Conservation (phyloP, 139 green algal species). For the Prasinococcaceae sp. region DNA sequence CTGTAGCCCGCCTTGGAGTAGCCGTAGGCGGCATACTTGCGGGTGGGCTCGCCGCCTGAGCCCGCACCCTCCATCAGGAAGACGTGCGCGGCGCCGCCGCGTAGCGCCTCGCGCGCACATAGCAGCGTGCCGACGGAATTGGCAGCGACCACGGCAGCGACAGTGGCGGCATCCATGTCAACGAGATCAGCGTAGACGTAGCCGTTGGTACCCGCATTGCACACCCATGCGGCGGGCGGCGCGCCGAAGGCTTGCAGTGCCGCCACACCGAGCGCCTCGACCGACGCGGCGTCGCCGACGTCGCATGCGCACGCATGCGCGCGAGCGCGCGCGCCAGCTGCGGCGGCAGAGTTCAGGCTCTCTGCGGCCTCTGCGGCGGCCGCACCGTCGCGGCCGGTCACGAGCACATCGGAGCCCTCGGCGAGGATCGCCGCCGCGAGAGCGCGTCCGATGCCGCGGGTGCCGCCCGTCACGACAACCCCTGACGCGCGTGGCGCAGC, state of each 20-base stretch:
- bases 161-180: not conserved
- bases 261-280: slow-evolving; percentile 4
- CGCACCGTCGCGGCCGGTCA: slow-evolving; percentile 7
- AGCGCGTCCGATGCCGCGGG: slow-evolving; percentile 9
- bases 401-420: slow-evolving; percentile 3
- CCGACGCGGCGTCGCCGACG: not conserved
- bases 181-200: slow-evolving; percentile 17
- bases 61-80: slow-evolving; percentile 26
- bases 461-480: slow-evolving; percentile 14
- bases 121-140: slow-evolving; percentile 20
- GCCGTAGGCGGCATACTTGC: slow-evolving; percentile 21
- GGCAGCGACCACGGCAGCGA: slow-evolving; percentile 17
- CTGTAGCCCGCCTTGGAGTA: slow-evolving; percentile 17
- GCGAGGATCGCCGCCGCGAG: slow-evolving; percentile 1
- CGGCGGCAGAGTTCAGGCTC: not conserved
- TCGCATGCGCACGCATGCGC: not conserved
- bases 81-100: slow-evolving; percentile 4
- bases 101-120: slow-evolving; percentile 13
- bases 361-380: not conserved
- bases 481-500: too few species aligned
- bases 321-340: slow-evolving; percentile 2
- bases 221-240: too few species aligned
- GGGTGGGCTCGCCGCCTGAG: slow-evolving; percentile 13
- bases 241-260: too few species aligned
- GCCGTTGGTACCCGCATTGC: slow-evolving; percentile 19